phyloP scores from a whole-genome alignment of 768 basidiomycete species.

The Rhizopogon vulgaris region DNA sequence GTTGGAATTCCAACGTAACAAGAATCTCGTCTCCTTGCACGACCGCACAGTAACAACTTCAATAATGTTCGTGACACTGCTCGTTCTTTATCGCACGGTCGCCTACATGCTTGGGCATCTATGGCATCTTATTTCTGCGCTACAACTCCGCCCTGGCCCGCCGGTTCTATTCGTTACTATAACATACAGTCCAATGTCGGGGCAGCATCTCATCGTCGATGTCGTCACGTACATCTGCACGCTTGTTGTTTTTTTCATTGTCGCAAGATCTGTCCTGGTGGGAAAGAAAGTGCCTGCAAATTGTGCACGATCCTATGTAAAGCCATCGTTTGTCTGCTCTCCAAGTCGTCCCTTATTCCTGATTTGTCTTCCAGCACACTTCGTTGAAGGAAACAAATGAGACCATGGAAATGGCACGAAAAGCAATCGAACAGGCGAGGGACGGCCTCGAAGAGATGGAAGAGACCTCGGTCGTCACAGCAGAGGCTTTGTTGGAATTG shows the following conservation, averaged over 20 bases:
- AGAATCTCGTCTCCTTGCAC: background rate
- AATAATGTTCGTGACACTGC: background rate
- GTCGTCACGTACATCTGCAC: background rate
- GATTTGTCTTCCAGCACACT: background rate
- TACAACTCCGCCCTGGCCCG: background rate
- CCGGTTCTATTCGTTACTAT: background rate
- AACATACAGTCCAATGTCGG: background rate
- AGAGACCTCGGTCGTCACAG: background rate
- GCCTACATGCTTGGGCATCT: background rate
- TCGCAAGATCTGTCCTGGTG: background rate
- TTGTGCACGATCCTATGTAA: background rate
- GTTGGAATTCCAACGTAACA: background rate
- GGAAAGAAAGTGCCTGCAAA: background rate
- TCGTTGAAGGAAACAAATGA: background rate
- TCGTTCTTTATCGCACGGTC: background rate
- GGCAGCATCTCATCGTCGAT: background rate
- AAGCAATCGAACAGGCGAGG: background rate
- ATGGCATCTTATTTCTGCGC: background rate
- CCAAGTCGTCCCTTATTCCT: background rate
- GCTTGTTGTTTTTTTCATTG: background rate
- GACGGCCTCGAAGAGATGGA: background rate
- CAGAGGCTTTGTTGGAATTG: background rate
- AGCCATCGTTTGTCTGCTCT: background rate
- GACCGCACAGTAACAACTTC: no score
- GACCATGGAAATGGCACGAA: background rate